Conservation (phyloP, 768 basidiomycete species). For the Inosperma sp. region DNA sequence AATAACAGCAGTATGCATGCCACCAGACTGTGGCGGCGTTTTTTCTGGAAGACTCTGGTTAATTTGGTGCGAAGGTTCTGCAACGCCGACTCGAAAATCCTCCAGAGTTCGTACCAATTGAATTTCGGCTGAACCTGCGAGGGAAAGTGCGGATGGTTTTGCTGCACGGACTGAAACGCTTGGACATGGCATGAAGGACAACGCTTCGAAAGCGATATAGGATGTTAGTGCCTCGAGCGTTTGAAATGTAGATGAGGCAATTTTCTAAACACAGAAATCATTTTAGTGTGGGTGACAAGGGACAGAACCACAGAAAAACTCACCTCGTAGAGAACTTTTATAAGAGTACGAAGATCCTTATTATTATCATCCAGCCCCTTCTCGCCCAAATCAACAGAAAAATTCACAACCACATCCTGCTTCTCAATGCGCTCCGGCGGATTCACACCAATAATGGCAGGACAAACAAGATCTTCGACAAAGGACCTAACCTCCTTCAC, state of each 20-base stretch:
- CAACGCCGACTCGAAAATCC: conserved; percentile 35
- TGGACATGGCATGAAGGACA: conserved; percentile 29
- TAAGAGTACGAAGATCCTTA: conserved; percentile 41
- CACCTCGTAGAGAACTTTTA: conserved; percentile 35
- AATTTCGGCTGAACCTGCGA: conserved; percentile 62
- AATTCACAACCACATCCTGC: conserved; percentile 52
- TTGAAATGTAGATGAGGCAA: conserved; percentile 44
- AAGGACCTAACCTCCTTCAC: conserved; percentile 20
- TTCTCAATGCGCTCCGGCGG: conserved; percentile 58
- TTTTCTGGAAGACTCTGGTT: too few species aligned
- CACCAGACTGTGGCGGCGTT: too few species aligned
- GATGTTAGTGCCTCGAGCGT: conserved; percentile 73
- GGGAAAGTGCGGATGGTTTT: conserved; percentile 69
- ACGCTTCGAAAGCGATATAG: conserved; percentile 43
- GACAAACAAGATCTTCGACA: conserved; percentile 42
- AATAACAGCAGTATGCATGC: conserved; percentile 54
- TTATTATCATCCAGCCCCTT: conserved; percentile 20
- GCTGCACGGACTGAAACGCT: conserved; percentile 52
- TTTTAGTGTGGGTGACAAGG: background rate
- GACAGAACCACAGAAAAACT: background rate
- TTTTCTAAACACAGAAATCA: conserved; percentile 34
- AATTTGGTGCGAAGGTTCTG: too few species aligned
- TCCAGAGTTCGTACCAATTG: conserved; percentile 45
- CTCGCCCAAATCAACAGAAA: conserved; percentile 28
- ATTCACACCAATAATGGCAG: conserved; percentile 64